Conservation (phyloP, 2,329 filamentous ascomycete species). For the Zymoseptoria passerinii region DNA sequence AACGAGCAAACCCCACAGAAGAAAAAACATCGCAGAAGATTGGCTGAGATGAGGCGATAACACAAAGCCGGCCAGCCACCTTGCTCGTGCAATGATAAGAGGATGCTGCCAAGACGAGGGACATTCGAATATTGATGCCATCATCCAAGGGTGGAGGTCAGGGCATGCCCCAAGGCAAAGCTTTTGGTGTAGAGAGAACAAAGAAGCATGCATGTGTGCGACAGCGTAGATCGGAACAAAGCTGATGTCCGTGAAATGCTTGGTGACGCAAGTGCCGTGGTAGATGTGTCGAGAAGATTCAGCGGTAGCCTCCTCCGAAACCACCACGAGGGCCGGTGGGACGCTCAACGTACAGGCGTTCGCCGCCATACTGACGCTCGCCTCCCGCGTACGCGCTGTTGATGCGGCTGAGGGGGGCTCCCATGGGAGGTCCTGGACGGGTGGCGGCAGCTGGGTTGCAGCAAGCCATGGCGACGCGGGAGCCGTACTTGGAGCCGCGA, state of each 20-base stretch:
- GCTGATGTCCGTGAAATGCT: slow-evolving; percentile 5
- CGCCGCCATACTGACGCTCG: slow-evolving; percentile 12
- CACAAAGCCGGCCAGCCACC: slow-evolving; percentile 15
- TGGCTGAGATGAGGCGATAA: slow-evolving; percentile 16
- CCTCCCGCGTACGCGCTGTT: slow-evolving; percentile 14
- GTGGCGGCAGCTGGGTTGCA: slow-evolving; percentile 87
- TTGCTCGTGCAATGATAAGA: slow-evolving; percentile 12
- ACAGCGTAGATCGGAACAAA: slow-evolving; percentile 17
- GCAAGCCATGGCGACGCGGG: slow-evolving; percentile 96
- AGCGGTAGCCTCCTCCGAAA: slow-evolving; percentile 21
- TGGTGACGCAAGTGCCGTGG: not conserved
- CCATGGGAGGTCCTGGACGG: slow-evolving; percentile 75
- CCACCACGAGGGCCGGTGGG: slow-evolving; percentile 7
- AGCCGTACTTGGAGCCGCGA: slow-evolving; percentile 95
- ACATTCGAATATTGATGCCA: slow-evolving; percentile 12
- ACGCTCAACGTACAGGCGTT: not conserved
- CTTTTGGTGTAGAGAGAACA: slow-evolving; percentile 15
- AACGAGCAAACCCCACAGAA: slow-evolving; percentile 14
- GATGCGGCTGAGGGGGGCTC: slow-evolving; percentile 32
- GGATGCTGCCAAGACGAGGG: slow-evolving; percentile 14
- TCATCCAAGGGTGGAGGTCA: slow-evolving; percentile 12
- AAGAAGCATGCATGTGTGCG: slow-evolving; percentile 15
- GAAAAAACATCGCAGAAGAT: slow-evolving; percentile 17
- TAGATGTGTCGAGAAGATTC: slow-evolving; percentile 5
- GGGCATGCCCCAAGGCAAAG: slow-evolving; percentile 10